phyloP scores from a whole-genome alignment of 164 flowering plant species.

The Umbellularia californica region DNA sequence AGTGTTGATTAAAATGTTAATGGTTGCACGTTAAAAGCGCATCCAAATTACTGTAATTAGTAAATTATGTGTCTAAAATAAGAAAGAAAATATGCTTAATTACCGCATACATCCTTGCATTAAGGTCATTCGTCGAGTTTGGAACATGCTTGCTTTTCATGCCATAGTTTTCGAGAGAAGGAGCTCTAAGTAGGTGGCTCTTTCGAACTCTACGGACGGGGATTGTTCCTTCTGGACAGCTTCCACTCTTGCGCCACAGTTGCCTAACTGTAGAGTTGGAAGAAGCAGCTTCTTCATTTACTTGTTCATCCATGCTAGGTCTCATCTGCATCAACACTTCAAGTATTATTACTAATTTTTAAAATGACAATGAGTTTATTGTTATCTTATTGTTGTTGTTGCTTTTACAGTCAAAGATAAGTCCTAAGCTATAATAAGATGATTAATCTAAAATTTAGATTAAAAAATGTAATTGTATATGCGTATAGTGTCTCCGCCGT shows the following conservation, averaged over 20 bases:
- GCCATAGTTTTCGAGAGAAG: constrained; percentile 13
- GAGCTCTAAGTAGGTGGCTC: neutral
- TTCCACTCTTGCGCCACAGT: constrained; percentile 50
- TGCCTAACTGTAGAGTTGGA: neutral
- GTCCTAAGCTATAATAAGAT: too few relatives aligned
- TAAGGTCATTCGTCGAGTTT: neutral
- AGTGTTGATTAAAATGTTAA: too few relatives aligned
- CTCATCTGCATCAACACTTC: constrained; percentile 2
- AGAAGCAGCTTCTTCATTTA: neutral
- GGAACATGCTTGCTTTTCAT: constrained; percentile 17
- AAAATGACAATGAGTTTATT: too few relatives aligned
- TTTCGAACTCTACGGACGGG: constrained; percentile 40
- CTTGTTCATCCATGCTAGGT: neutral
- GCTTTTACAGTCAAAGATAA: too few relatives aligned
- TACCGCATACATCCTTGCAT: neutral
- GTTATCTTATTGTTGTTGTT: too few relatives aligned
- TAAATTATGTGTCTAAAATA: neutral
- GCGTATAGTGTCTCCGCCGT: too few relatives aligned
- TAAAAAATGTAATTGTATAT: too few relatives aligned
- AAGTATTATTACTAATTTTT: neutral
- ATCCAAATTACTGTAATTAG: neutral
- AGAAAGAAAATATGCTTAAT: neutral
- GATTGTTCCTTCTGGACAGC: constrained; percentile 53
- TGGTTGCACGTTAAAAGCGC: neutral
- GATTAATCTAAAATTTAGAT: too few relatives aligned